phyloP scores from a whole-genome alignment of 2,329 filamentous ascomycete genomes.

The Pezicula radicicola region DNA sequence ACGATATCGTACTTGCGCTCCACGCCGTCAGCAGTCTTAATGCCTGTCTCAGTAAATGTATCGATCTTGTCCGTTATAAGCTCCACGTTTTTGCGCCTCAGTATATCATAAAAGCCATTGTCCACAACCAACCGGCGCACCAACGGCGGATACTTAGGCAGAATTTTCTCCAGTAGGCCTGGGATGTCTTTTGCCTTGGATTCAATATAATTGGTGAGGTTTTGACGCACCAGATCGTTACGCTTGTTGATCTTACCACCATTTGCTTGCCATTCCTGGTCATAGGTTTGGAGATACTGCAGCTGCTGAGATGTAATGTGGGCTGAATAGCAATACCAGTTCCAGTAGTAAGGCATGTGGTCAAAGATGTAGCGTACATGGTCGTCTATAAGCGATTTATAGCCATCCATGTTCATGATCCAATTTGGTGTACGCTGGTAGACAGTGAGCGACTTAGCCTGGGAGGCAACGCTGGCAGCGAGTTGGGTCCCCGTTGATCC shows the following conservation, averaged over 20 bases:
- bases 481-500: constrained; percentile 2
- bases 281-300: background rate
- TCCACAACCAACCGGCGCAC: background rate
- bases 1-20: background rate
- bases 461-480: background rate
- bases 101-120: background rate
- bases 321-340: background rate
- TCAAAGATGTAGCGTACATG: background rate
- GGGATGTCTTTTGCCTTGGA: background rate
- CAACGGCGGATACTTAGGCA: background rate
- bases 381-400: background rate
- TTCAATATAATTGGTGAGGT: background rate
- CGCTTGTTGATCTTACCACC: background rate
- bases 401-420: background rate
- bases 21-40: background rate
- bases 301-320: background rate
- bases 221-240: background rate
- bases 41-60: background rate
- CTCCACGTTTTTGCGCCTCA: background rate
- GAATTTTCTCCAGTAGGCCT: background rate
- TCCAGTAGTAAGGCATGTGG: background rate
- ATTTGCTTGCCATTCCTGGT: background rate
- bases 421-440: background rate
- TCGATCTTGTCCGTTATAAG: background rate
- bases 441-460: background rate